A percentile compares a stretch with the other conserved stretches of the same genome.
These are phyloP conservation scores for Lachancea mirantina DNA, from an alignment of 805 yeast species.

Conservation along the genomic window DNA sequence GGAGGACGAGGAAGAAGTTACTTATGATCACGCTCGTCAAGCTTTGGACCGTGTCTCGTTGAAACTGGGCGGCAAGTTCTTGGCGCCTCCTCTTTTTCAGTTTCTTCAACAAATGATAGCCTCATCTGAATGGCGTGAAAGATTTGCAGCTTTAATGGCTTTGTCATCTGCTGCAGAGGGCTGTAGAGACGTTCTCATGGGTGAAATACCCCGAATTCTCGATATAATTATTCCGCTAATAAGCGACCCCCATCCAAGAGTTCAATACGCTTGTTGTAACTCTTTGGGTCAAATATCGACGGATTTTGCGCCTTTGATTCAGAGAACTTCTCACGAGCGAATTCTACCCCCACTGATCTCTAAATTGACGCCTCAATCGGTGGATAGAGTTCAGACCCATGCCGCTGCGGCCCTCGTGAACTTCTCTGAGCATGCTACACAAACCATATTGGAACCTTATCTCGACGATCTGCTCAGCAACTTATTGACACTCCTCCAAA, in stretches of 20 bases:
- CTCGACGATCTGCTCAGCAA: slow-evolving; percentile 73
- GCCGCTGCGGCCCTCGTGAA: slow-evolving; percentile 98
- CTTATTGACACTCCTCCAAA: slow-evolving; percentile 66
- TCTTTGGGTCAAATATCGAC: slow-evolving; percentile 96
- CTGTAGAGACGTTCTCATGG: slow-evolving; percentile 78
- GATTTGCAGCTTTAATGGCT: slow-evolving; percentile 97
- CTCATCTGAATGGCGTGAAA: slow-evolving; percentile 81
- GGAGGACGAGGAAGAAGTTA: slow-evolving; percentile 78
- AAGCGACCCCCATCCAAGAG: slow-evolving; percentile 84
- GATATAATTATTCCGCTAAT: slow-evolving; percentile 83
- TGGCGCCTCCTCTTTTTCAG: slow-evolving; percentile 82
- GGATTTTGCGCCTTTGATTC: slow-evolving; percentile 87
- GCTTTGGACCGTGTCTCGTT: slow-evolving; percentile 87
- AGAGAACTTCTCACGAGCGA: slow-evolving; percentile 68
- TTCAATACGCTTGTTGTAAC: slow-evolving; percentile 95
- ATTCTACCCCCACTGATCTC: slow-evolving; percentile 85
- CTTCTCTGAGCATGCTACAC: slow-evolving; percentile 85
- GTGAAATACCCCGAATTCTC: slow-evolving; percentile 72
- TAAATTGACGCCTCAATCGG: slow-evolving; percentile 62
- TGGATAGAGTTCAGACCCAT: slow-evolving; percentile 92
- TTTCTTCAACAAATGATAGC: slow-evolving; percentile 76
- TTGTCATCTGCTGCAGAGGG: slow-evolving; percentile 96
- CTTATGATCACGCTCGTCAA: slow-evolving; percentile 88
- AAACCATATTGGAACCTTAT: slow-evolving; percentile 86
- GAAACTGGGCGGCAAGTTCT: slow-evolving; percentile 70